Percentiles rank a stretch among this genome's conserved stretches.
Evolutionary conservation across 2,329 filamentous ascomycete species (phyloP).

Genomic region (Saccharata proteae): DNA sequence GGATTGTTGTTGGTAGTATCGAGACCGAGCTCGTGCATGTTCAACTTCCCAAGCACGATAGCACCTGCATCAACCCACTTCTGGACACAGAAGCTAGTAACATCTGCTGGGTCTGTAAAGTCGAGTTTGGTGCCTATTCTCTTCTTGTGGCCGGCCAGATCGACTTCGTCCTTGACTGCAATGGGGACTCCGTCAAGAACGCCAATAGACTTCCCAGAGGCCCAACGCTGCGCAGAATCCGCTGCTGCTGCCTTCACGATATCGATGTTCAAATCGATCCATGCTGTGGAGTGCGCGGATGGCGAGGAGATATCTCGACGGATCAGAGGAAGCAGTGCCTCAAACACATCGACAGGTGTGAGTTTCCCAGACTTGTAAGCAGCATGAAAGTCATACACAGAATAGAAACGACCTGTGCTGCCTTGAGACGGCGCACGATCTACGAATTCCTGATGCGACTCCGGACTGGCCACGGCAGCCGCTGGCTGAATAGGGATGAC

Average conservation of each 20-base stretch:
- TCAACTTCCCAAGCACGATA: conserved; percentile 62
- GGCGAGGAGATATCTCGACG: conserved; percentile 42
- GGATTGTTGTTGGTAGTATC: conserved; percentile 79
- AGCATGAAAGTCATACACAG: conserved; percentile 63
- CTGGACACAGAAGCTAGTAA: conserved; percentile 58
- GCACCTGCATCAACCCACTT: conserved; percentile 65
- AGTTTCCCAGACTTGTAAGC: conserved; percentile 57
- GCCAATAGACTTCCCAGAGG: conserved; percentile 50
- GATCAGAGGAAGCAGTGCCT: conserved; percentile 60
- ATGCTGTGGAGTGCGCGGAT: conserved; percentile 57
- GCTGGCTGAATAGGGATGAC: conserved; percentile 34
- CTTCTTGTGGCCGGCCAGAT: conserved; percentile 57
- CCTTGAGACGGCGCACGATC: conserved; percentile 13
- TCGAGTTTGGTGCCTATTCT: conserved; percentile 53
- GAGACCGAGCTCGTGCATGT: conserved; percentile 56
- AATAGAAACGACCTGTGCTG: conserved; percentile 28
- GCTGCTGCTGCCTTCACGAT: conserved; percentile 54
- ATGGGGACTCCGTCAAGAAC: conserved; percentile 73
- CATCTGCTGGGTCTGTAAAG: conserved; percentile 36
- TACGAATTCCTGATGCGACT: conserved; percentile 8
- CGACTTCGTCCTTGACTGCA: conserved; percentile 71
- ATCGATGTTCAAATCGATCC: conserved; percentile 55
- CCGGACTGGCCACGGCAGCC: conserved; percentile 3
- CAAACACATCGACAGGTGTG: conserved; percentile 60
- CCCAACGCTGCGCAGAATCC: conserved; percentile 62